Evolutionary conservation across 495 filamentous ascomycete genomes (phyloP).

Genomic region (Talaromyces ruber): DNA sequence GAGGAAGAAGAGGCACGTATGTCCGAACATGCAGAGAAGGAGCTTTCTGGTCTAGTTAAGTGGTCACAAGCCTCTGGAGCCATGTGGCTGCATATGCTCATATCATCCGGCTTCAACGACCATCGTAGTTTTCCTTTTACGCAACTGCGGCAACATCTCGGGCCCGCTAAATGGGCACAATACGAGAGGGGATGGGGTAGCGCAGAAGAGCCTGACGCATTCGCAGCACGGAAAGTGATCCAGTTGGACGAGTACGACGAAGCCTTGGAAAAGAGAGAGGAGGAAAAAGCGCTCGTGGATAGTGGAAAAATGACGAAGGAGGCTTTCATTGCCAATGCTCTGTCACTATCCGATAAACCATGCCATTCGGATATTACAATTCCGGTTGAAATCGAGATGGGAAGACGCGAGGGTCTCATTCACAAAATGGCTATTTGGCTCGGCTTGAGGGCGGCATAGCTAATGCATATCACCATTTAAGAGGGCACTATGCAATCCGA

Average conservation of each 20-base stretch:
- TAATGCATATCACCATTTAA: neutral
- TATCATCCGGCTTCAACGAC: slow-evolving; percentile 23
- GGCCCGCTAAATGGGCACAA: slow-evolving; percentile 16
- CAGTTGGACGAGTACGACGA: slow-evolving; percentile 19
- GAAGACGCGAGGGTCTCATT: slow-evolving; percentile 3
- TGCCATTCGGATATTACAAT: neutral
- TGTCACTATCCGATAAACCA: neutral
- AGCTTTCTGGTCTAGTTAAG: slow-evolving; percentile 23
- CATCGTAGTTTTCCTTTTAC: slow-evolving; percentile 20
- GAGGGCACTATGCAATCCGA: no score
- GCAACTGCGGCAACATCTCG: slow-evolving; percentile 19
- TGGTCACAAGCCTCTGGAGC: slow-evolving; percentile 20
- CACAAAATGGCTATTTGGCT: slow-evolving; percentile 1
- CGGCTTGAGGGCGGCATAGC: neutral
- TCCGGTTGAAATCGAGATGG: slow-evolving; percentile 2
- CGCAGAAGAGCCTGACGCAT: slow-evolving; percentile 11
- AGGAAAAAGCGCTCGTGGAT: slow-evolving; percentile 16
- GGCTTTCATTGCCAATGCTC: slow-evolving; percentile 15
- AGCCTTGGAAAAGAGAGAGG: slow-evolving; percentile 19
- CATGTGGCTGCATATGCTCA: slow-evolving; percentile 27
- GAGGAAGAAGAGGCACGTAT: slow-evolving; percentile 27
- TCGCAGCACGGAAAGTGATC: slow-evolving; percentile 13
- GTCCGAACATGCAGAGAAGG: slow-evolving; percentile 15
- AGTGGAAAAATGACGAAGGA: slow-evolving; percentile 20
- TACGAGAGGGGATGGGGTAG: slow-evolving; percentile 13